A percentile compares a stretch with the other conserved stretches of the same genome.
These are phyloP conservation scores for Chaetoscypha palmicola DNA, from an alignment of 2,329 filamentous ascomycete species.

Conservation along the genomic window DNA sequence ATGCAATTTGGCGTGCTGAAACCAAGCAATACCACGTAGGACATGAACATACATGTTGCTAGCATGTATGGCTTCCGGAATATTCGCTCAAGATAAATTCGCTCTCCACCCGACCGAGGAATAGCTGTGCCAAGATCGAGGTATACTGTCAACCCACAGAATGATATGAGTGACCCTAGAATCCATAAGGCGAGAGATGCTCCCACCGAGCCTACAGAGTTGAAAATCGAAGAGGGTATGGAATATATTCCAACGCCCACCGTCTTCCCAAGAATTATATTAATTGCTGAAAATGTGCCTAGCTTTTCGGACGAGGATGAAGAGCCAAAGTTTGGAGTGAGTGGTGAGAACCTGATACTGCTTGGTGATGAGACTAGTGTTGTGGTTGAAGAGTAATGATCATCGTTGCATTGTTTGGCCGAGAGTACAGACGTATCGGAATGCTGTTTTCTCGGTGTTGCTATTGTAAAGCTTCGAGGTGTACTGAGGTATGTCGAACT, in stretches of 20 bases:
- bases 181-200: slow-evolving; percentile 58
- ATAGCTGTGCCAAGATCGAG: slow-evolving; percentile 60
- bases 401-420: slow-evolving; percentile 6
- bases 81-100: slow-evolving; percentile 61
- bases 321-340: slow-evolving; percentile 17
- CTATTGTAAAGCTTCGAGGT: slow-evolving; percentile 18
- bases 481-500: slow-evolving; percentile 24
- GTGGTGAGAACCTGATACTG: slow-evolving; percentile 14
- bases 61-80: slow-evolving; percentile 55
- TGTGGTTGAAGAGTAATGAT: slow-evolving; percentile 1
- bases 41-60: slow-evolving; percentile 51
- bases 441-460: slow-evolving; percentile 9
- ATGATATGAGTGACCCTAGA: slow-evolving; percentile 53
- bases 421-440: background rate
- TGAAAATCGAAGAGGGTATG: slow-evolving; percentile 51
- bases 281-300: slow-evolving; percentile 41
- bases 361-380: slow-evolving; percentile 15
- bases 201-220: slow-evolving; percentile 52
- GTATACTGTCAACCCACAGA: slow-evolving; percentile 56
- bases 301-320: slow-evolving; percentile 28
- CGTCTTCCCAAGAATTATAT: slow-evolving; percentile 59
- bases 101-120: slow-evolving; percentile 58
- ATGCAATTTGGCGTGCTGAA: slow-evolving; percentile 63
- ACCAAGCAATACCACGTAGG: slow-evolving; percentile 56
- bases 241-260: slow-evolving; percentile 63